Evolutionary conservation across 768 basidiomycete species (phyloP).

Genomic region (Xerocomellus dryophilus): DNA sequence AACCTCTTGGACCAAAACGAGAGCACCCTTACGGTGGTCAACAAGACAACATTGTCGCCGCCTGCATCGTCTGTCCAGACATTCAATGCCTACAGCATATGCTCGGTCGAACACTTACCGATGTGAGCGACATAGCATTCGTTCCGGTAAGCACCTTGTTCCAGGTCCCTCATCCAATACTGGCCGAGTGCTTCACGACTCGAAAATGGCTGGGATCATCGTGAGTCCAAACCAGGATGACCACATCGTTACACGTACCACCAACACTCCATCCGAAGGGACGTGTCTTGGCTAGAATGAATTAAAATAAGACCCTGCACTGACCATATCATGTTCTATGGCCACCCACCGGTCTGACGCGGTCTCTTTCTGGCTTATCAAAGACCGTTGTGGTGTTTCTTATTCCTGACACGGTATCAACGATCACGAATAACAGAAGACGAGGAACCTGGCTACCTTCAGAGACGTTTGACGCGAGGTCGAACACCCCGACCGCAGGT

Average conservation of each 20-base stretch:
- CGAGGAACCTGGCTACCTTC: conserved; percentile 55
- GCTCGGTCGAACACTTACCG: conserved; percentile 46
- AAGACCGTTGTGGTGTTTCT: conserved; percentile 99
- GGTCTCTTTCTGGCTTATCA: conserved; percentile 85
- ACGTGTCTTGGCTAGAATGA: conserved; percentile 73
- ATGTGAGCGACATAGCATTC: conserved; percentile 93
- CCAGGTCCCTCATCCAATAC: conserved; percentile 94
- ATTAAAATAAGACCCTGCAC: conserved; percentile 1
- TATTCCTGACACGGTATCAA: conserved; percentile 58
- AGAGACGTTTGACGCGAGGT: conserved; percentile 90
- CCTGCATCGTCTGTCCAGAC: conserved; percentile 60
- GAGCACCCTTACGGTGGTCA: conserved; percentile 77
- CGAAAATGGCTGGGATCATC: conserved; percentile 68
- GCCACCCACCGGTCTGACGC: conserved; percentile 67
- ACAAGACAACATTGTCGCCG: conserved; percentile 73
- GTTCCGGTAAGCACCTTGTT: conserved; percentile 79
- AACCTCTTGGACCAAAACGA: conserved; percentile 85
- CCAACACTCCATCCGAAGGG: conserved; percentile 81
- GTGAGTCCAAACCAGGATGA: background rate
- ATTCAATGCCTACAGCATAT: conserved; percentile 8
- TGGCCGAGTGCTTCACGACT: conserved; percentile 90
- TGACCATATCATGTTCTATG: background rate
- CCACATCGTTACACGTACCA: conserved; percentile 47
- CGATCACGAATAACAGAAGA: background rate
- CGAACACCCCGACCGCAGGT: conserved; percentile 94